These are phyloP conservation scores for Bipolaris bicolor DNA, from an alignment of 2,329 filamentous ascomycete genomes.

Conservation along the genomic window DNA sequence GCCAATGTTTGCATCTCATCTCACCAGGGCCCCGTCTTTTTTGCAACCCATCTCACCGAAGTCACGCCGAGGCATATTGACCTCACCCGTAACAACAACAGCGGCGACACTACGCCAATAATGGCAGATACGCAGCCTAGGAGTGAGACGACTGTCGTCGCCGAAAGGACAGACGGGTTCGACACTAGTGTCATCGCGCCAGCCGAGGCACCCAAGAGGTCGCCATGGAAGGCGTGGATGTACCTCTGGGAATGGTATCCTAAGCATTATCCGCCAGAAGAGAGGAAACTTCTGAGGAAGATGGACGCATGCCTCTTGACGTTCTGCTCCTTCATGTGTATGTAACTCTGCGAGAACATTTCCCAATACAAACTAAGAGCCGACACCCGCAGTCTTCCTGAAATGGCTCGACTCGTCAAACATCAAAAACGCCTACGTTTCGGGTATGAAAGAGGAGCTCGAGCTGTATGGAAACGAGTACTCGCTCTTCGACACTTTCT, in stretches of 20 bases:
- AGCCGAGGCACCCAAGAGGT: slow-evolving; percentile 43
- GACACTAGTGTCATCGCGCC: slow-evolving; percentile 42
- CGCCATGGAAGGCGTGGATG: slow-evolving; percentile 49
- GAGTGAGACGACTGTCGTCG: slow-evolving; percentile 28
- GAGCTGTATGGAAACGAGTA: slow-evolving; percentile 64
- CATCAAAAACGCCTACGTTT: slow-evolving; percentile 55
- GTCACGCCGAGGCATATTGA: slow-evolving; percentile 1
- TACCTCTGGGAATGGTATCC: slow-evolving; percentile 50
- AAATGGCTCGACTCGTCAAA: slow-evolving; percentile 49
- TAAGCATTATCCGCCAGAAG: slow-evolving; percentile 43
- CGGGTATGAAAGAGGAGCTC: slow-evolving; percentile 43
- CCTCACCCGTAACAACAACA: neutral
- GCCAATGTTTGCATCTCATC: slow-evolving; percentile 9
- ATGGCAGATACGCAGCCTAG: slow-evolving; percentile 30
- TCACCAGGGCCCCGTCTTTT: slow-evolving; percentile 13
- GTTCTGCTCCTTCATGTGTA: slow-evolving; percentile 49
- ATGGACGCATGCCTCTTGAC: slow-evolving; percentile 46
- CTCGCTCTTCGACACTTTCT: slow-evolving; percentile 54
- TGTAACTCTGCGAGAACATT: slow-evolving; percentile 8
- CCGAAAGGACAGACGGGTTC: slow-evolving; percentile 29
- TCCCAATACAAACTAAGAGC: slow-evolving; percentile 2
- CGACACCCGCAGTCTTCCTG: slow-evolving; percentile 39
- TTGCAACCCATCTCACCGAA: slow-evolving; percentile 3
- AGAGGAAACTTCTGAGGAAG: slow-evolving; percentile 44
- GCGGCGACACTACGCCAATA: neutral